Evolutionary conservation across 768 basidiomycete genomes (phyloP).

Genomic region (Calocybe indica): DNA sequence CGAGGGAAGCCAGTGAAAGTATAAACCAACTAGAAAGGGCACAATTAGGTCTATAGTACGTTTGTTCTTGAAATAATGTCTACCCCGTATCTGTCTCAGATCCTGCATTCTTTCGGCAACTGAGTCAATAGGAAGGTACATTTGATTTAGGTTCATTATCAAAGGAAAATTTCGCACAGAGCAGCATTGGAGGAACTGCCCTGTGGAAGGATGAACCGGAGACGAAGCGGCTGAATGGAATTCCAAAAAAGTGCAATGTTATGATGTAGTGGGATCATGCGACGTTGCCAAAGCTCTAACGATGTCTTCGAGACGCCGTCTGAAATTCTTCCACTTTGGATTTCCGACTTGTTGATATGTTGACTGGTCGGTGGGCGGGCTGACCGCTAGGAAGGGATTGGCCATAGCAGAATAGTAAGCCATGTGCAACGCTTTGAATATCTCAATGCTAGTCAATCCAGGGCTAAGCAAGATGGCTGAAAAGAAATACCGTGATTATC

Average conservation of each 20-base stretch:
- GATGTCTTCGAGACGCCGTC: constrained; percentile 70
- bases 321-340: constrained; percentile 65
- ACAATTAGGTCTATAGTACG: constrained; percentile 29
- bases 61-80: constrained; percentile 20
- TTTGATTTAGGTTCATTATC: constrained; percentile 49
- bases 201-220: constrained; percentile 5
- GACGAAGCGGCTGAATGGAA: too few species aligned
- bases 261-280: not conserved
- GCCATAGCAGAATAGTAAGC: constrained; percentile 79
- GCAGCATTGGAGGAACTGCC: constrained; percentile 13
- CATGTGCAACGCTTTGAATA: constrained; percentile 86
- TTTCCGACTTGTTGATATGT: constrained; percentile 56
- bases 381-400: constrained; percentile 81
- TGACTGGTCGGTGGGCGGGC: constrained; percentile 37
- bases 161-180: constrained; percentile 7
- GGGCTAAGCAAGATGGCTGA: not conserved
- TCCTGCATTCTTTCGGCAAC: constrained; percentile 52
- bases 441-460: constrained; percentile 32
- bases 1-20: constrained; percentile 58
- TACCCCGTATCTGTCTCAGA: constrained; percentile 96
- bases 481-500: constrained; percentile 56
- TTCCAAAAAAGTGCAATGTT: too few species aligned
- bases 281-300: constrained; percentile 46
- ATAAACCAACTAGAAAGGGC: constrained; percentile 46
- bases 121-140: constrained; percentile 80